Percentiles rank a stretch among this genome's conserved stretches.
phyloP scores from a whole-genome alignment of 805 yeast species.

The Spathaspora hagerdaliae region DNA sequence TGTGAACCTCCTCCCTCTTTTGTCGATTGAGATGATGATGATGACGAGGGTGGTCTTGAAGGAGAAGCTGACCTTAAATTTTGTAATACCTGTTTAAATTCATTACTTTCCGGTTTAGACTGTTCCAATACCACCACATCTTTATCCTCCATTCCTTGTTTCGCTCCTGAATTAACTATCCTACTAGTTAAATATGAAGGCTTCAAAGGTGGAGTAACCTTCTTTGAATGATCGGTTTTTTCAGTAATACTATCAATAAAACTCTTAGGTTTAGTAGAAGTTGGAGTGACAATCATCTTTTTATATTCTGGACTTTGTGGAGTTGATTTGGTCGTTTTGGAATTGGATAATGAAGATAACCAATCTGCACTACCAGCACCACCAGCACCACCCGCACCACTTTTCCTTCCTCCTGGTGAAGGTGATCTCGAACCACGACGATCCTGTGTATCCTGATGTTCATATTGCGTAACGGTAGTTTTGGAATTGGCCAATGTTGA shows the following conservation, averaged over 20 bases:
- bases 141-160: not conserved
- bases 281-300: not conserved
- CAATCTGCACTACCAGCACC: constrained; percentile 1
- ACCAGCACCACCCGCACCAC: not conserved
- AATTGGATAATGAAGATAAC: constrained; percentile 6
- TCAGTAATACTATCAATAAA: not conserved
- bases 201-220: not conserved
- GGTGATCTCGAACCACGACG: not conserved
- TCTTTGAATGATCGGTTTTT: not conserved
- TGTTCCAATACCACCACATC: not conserved
- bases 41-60: constrained; percentile 10
- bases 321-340: constrained; percentile 6
- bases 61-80: constrained; percentile 19
- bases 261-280: not conserved
- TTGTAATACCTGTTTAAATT: not conserved
- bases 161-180: not conserved
- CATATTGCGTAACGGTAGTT: not conserved
- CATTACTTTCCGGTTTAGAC: not conserved
- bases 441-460: not conserved
- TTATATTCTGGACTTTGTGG: not conserved
- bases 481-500: constrained; percentile 2
- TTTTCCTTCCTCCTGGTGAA: not conserved
- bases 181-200: not conserved
- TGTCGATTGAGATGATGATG: not conserved
- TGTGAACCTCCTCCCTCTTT: not conserved